A percentile compares a stretch with the other conserved stretches of the same genome.
phyloP scores from a whole-genome alignment of 495 filamentous ascomycete species.

The Hypoxylon cercidicola region DNA sequence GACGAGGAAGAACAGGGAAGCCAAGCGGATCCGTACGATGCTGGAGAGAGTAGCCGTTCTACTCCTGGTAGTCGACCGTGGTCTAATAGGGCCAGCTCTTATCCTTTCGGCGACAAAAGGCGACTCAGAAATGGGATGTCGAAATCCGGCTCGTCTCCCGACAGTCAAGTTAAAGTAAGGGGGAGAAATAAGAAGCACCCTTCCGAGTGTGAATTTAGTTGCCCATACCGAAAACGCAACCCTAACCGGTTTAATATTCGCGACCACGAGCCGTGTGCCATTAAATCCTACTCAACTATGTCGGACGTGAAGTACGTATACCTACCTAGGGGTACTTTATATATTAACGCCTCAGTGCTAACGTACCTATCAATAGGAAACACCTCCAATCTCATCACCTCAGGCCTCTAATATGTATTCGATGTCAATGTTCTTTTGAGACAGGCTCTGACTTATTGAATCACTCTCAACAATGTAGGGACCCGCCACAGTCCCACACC shows the following conservation, averaged over 20 bases:
- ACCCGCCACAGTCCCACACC: not conserved
- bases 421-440: not conserved
- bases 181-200: slow-evolving; percentile 9
- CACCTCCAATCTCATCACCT: not conserved
- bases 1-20: not conserved
- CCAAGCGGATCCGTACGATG: slow-evolving; percentile 12
- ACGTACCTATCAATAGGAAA: too few species aligned
- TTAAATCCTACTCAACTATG: slow-evolving; percentile 40
- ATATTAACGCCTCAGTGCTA: too few species aligned
- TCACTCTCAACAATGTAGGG: slow-evolving; percentile 5
- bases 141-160: slow-evolving; percentile 3
- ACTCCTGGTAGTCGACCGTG: not conserved
- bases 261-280: slow-evolving; percentile 44
- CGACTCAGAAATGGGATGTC: not conserved
- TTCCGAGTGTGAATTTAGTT: slow-evolving; percentile 36
- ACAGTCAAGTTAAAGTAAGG: slow-evolving; percentile 1
- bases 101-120: not conserved
- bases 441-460: not conserved
- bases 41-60: slow-evolving; percentile 8
- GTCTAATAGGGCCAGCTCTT: not conserved
- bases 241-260: slow-evolving; percentile 52
- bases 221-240: slow-evolving; percentile 54
- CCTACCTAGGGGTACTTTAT: not conserved
- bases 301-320: slow-evolving; percentile 47
- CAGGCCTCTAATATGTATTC: not conserved